Conservation (phyloP, 495 filamentous ascomycete species). For the Bombardia bombarda region DNA sequence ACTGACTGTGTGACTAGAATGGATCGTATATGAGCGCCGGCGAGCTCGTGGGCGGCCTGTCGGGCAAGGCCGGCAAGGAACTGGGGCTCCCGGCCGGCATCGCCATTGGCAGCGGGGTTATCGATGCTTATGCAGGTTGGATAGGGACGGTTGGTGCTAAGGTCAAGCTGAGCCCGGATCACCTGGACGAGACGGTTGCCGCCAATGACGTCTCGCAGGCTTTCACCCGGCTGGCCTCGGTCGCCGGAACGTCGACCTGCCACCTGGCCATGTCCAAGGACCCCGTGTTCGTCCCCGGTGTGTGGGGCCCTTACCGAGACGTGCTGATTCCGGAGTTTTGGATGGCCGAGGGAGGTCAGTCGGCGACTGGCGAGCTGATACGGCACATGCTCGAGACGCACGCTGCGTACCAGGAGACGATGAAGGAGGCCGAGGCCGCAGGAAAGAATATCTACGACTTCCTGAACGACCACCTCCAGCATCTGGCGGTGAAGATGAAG, state of each 20-base stretch:
- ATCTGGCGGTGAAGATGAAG: conserved; percentile 55
- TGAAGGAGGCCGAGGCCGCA: conserved; percentile 65
- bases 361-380: conserved; percentile 86
- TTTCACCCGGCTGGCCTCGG: conserved; percentile 89
- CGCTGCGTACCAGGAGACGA: conserved; percentile 71
- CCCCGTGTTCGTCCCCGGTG: conserved; percentile 84
- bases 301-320: conserved; percentile 95
- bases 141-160: conserved; percentile 97
- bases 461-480: conserved; percentile 78
- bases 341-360: conserved; percentile 96
- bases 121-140: conserved; percentile 98
- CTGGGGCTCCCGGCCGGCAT: conserved; percentile 83
- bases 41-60: conserved; percentile 77
- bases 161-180: conserved; percentile 57
- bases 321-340: conserved; percentile 85
- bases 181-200: conserved; percentile 49
- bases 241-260: conserved; percentile 94
- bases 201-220: conserved; percentile 81
- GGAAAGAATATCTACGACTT: conserved; percentile 88
- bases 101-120: conserved; percentile 90
- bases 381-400: conserved; percentile 93
- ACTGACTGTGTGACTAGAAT: too few relatives aligned
- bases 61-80: conserved; percentile 71
- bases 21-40: conserved; percentile 84
- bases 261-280: conserved; percentile 91